Evolutionary conservation across 257 asterid species (phyloP).

Genomic region (Fraxinus cuspidata): DNA sequence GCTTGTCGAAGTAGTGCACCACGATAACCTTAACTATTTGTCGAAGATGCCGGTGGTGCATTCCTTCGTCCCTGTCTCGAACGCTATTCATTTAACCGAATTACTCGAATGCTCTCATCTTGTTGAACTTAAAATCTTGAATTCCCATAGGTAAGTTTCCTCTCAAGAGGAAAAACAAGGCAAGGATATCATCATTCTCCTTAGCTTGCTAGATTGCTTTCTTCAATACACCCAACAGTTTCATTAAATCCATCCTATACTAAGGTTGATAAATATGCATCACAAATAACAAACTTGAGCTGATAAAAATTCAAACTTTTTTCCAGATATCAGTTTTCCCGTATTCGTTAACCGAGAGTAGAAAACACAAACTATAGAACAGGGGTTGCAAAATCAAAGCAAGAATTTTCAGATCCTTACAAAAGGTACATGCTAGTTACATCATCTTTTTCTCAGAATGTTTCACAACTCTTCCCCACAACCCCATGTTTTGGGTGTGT

Average conservation of each 20-base stretch:
- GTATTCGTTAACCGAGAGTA: background rate
- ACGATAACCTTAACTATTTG: too few relatives aligned
- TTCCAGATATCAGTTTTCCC: background rate
- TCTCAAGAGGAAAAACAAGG: too few relatives aligned
- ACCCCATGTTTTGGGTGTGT: constrained; percentile 3
- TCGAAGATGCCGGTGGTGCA: too few relatives aligned
- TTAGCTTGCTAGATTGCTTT: background rate
- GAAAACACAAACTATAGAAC: background rate
- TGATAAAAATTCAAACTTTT: background rate
- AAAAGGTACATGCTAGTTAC: constrained; percentile 22
- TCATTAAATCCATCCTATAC: background rate
- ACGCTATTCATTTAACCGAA: too few relatives aligned
- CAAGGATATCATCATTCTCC: background rate
- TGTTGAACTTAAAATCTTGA: background rate
- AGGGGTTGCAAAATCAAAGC: background rate
- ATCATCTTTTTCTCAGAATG: background rate
- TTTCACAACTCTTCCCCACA: background rate
- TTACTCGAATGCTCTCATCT: background rate
- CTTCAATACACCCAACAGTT: background rate
- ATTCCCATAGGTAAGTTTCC: too few relatives aligned
- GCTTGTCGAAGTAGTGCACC: too few relatives aligned
- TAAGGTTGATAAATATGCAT: background rate
- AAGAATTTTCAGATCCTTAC: constrained; percentile 13
- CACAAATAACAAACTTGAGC: background rate
- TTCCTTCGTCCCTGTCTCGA: too few relatives aligned